Conservation (phyloP, 768 basidiomycete species). For the Boletellus sp. region DNA sequence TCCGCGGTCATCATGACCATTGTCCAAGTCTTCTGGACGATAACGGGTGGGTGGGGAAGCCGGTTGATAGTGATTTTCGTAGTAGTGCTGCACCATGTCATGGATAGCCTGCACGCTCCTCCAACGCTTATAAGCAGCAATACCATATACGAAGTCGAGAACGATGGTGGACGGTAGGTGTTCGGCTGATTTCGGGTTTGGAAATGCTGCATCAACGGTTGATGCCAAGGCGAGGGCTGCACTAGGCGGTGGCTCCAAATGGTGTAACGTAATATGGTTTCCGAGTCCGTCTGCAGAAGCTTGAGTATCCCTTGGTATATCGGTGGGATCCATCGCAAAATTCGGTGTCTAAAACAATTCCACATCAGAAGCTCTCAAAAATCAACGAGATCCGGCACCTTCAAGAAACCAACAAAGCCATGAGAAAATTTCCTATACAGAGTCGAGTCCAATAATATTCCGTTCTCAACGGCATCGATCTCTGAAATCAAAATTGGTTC, state of each 20-base stretch:
- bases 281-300: neutral
- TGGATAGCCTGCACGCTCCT: neutral
- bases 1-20: neutral
- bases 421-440: neutral
- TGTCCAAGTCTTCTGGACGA: neutral
- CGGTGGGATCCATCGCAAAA: neutral
- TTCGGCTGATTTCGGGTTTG: neutral
- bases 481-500: neutral
- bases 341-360: neutral
- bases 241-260: neutral
- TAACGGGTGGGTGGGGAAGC: neutral
- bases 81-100: neutral
- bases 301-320: neutral
- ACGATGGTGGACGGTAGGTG: neutral
- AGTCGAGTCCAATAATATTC: neutral
- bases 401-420: neutral
- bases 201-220: neutral
- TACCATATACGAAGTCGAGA: neutral
- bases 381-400: neutral
- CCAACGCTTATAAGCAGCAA: neutral
- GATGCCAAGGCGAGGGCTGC: neutral
- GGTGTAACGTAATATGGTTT: neutral
- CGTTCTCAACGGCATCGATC: neutral
- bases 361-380: neutral
- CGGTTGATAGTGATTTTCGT: neutral